These are phyloP conservation scores for Celoporthe dispersa DNA, from an alignment of 2,329 filamentous ascomycete genomes.

Conservation along the genomic window DNA sequence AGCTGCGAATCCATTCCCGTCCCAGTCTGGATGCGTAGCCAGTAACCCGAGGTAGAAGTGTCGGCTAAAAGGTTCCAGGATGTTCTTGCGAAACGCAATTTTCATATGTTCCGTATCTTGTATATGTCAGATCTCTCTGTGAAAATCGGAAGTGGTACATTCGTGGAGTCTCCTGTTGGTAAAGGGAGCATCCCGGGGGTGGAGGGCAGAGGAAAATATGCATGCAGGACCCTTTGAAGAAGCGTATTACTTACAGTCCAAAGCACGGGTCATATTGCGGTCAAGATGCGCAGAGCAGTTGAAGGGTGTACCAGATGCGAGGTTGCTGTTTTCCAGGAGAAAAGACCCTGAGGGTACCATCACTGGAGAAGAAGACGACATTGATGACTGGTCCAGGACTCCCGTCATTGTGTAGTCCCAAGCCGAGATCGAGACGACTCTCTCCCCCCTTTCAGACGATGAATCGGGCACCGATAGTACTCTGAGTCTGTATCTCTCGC, in stretches of 20 bases:
- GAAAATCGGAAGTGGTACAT: background rate
- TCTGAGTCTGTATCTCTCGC: background rate
- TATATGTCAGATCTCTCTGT: background rate
- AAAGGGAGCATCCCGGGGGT: too few relatives aligned
- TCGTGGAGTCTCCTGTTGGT: background rate
- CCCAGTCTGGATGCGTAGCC: constrained; percentile 27
- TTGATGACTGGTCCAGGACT: background rate
- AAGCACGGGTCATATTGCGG: constrained; percentile 18
- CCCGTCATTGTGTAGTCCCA: constrained; percentile 16
- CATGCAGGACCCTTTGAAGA: background rate
- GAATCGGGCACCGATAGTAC: constrained; percentile 21
- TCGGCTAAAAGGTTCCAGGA: background rate
- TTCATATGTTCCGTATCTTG: background rate
- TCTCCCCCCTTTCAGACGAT: constrained; percentile 3
- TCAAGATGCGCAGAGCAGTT: constrained; percentile 25
- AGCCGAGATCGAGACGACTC: constrained; percentile 19
- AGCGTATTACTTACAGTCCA: background rate
- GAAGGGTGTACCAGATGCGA: background rate
- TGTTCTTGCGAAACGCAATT: constrained; percentile 1
- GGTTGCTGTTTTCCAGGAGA: too few relatives aligned
- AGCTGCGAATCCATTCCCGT: constrained; percentile 25
- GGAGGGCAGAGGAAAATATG: background rate
- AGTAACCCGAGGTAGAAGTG: constrained; percentile 20
- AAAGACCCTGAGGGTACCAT: background rate
- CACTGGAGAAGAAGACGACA: background rate